Evolutionary conservation across 148 eudicot genomes (phyloP), one percentile per base, ranked within the genome.

Genomic region (Chenopodium suecicum): DNA sequence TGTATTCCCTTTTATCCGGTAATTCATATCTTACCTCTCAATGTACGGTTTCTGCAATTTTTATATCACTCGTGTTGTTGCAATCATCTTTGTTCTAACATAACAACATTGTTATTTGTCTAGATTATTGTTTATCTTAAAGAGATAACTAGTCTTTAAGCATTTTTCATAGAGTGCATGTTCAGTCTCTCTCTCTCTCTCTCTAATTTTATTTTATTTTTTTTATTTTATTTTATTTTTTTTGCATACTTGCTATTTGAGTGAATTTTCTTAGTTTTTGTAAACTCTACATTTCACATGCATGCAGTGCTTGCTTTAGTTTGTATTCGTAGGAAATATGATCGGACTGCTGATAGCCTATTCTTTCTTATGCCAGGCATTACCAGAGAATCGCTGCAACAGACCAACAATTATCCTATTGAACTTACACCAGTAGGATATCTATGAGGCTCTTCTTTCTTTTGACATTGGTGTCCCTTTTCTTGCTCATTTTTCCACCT

Each of bases 401-500:
- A 41, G 72, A 78, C 83, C 66, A 34, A 16, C 70, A 72, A 56
- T 32, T 47, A 13, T 74, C 48, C 17, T 77, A 23, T 75, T 76
- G 80, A 81, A 52, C 78, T 56, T 72, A 70, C 50, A 77, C 50
- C 22, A 20, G 80, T 74, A 73, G 63, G 74, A 23, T 85, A 81
- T 65, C 88, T 73, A 90, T 91, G 94, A 90, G 84, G 88, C 88
- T 85, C 77, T 72, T 66, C 67, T 73, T 82, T 70, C 63, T 77
- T 74, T 79, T 64, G 73, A 80, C 85, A n/a, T 66, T 74, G 19
- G 69, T 85, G 32, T 69, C 70, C 69, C 75, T 90, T 71, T 71
- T 91, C 68, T 70, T 86, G 70, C 78, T 84, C 25, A 50, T 79
- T 46, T 52, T 76, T 41, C 56, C 75, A 56, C 54, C 79, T 20